Percentiles rank a stretch among this genome's conserved stretches.
Conservation (phyloP, 2,329 filamentous ascomycete genomes). For the Daldinia sp. region DNA sequence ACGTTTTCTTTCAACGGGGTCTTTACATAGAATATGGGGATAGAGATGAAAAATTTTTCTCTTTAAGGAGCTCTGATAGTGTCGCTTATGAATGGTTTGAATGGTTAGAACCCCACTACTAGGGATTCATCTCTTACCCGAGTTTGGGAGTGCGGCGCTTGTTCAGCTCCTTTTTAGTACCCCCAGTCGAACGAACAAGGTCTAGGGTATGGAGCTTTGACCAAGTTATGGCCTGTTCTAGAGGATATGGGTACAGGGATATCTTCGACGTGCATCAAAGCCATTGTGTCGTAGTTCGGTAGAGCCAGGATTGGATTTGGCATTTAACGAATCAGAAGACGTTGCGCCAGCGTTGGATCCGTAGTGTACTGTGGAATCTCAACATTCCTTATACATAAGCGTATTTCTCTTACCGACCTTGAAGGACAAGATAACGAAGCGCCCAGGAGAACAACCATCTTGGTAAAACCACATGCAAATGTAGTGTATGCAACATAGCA, state of each 20-base stretch:
- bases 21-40: conserved; percentile 13
- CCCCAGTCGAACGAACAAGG: conserved; percentile 17
- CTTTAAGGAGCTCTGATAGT: conserved; percentile 8
- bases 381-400: conserved; percentile 6
- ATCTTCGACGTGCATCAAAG: conserved; percentile 7
- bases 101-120: conserved; percentile 25
- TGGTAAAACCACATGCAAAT: conserved; percentile 26
- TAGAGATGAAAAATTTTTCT: conserved; percentile 31
- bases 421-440: conserved; percentile 35
- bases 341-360: conserved; percentile 23
- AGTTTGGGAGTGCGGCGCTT: conserved; percentile 8
- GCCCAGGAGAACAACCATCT: conserved; percentile 21
- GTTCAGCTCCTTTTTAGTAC: conserved; percentile 25
- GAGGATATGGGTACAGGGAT: conserved; percentile 21
- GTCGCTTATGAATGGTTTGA: conserved; percentile 18
- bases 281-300: conserved; percentile 28
- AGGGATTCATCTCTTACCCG: conserved; percentile 20
- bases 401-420: conserved; percentile 17
- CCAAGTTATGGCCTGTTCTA: conserved; percentile 20
- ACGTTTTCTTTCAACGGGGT: conserved; percentile 20
- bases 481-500: conserved; percentile 12
- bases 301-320: conserved; percentile 29
- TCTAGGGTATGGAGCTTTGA: conserved; percentile 26
- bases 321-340: conserved; percentile 32
- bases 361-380: conserved; percentile 32